These are phyloP conservation scores for Boletellus ananas DNA, from an alignment of 768 basidiomycete genomes.

Conservation along the genomic window DNA sequence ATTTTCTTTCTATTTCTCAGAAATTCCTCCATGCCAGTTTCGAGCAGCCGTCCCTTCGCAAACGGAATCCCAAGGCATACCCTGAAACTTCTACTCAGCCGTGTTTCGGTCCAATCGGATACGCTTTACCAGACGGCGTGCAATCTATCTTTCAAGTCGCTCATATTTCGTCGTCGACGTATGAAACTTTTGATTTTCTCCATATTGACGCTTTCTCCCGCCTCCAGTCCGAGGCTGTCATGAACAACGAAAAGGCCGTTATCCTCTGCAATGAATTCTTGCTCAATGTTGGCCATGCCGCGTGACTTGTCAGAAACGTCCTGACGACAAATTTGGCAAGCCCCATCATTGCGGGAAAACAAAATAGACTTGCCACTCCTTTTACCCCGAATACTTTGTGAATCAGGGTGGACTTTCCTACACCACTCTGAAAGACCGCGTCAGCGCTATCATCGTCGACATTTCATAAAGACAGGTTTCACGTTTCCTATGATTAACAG, in stretches of 20 bases:
- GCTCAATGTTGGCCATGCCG: background rate
- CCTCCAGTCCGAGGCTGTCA: background rate
- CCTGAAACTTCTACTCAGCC: too few relatives aligned
- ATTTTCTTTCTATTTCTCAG: background rate
- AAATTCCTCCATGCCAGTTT: background rate
- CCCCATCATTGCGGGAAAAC: background rate
- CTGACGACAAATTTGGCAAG: background rate
- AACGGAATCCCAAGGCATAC: background rate
- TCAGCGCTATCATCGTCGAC: too few relatives aligned
- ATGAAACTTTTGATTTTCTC: background rate
- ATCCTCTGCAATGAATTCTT: background rate
- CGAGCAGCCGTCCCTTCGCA: background rate
- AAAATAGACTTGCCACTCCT: background rate
- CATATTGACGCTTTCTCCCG: background rate
- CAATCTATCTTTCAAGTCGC: slow-evolving; percentile 12
- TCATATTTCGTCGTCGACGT: background rate
- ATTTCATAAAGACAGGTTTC: background rate
- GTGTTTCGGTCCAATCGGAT: too few relatives aligned
- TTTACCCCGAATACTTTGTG: background rate
- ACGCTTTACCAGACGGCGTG: too few relatives aligned
- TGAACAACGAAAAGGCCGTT: slow-evolving; percentile 1
- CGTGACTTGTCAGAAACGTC: background rate
- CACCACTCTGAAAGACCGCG: background rate
- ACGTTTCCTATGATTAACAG: slow-evolving; percentile 1
- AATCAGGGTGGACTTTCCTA: background rate